phyloP scores from a whole-genome alignment of 2,329 filamentous ascomycete genomes.

The Boeremia lycopersici region DNA sequence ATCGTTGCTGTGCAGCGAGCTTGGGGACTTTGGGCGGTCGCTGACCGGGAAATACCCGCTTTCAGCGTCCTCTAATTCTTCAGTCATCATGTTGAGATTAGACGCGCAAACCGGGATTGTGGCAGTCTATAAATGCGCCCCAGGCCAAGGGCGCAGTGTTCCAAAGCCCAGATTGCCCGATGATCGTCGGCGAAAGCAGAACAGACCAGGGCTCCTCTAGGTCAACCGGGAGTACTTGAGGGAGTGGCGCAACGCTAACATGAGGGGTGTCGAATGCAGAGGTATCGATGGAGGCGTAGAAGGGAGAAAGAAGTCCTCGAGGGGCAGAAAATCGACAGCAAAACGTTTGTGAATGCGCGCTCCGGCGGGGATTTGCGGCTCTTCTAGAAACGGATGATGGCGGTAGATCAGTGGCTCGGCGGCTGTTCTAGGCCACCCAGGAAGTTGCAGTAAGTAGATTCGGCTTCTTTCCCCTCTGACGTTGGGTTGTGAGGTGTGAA shows the following conservation, averaged over 20 bases:
- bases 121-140: background rate
- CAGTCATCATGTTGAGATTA: slow-evolving; percentile 25
- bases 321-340: slow-evolving; percentile 8
- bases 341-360: slow-evolving; percentile 18
- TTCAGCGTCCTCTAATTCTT: slow-evolving; percentile 26
- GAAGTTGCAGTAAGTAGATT: background rate
- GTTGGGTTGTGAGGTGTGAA: slow-evolving; percentile 5
- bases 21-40: slow-evolving; percentile 32
- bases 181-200: background rate
- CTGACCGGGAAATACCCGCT: slow-evolving; percentile 39
- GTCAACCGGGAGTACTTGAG: slow-evolving; percentile 10
- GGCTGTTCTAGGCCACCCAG: slow-evolving; percentile 23
- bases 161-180: slow-evolving; percentile 3
- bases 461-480: background rate
- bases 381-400: slow-evolving; percentile 17
- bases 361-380: slow-evolving; percentile 19
- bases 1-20: slow-evolving; percentile 39
- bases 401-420: slow-evolving; percentile 22
- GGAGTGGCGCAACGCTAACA: slow-evolving; percentile 7
- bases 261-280: slow-evolving; percentile 7
- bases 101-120: background rate
- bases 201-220: slow-evolving; percentile 14
- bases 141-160: background rate
- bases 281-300: background rate
- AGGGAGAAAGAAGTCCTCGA: background rate